Base-by-base conservation (phyloP, 2,329 filamentous ascomycete species). In the Intubia oerlemansii region DNA sequence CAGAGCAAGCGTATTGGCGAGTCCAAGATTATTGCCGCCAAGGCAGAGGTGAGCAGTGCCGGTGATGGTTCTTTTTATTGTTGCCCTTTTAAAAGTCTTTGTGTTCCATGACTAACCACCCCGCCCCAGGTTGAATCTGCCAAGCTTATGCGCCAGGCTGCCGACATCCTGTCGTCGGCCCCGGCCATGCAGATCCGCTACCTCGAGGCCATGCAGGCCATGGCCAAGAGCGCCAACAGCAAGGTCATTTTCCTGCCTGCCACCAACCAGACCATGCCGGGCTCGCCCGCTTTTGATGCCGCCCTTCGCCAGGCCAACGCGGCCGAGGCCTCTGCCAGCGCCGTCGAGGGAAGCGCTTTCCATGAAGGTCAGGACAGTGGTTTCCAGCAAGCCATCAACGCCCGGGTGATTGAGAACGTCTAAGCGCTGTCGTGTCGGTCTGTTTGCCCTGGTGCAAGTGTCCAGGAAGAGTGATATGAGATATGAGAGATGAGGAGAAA, bases 171-270 rank as follows among this genome's bases (percentile, higher is more conserved):
- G 28, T 79, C 70, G 37, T 81, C 71, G 11, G 85, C 85, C 0
- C 88, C 88, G 3, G 88, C 88, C 41, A 98, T 98, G 88, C 84
- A 93, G 56, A 92, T 92, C 56, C 64, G 84, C 39, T 95, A 95
- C 52, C 75, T 98, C 40, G 88, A 98, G 56, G 84, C 88, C 4
- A 95, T 95, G 85, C 88, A 95, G 51, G 68, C 80, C 24, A 98
- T 98, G 85, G 88, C 88, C 42, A 95, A 93, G 66, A 68, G 69
- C 0, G 80, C 82, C 27, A 90, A 82, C 53, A 66, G 62, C 52
- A 90, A 90, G 56, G 76, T 88, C 43, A 84, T 85, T 42, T 85
- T 88, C 62, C 47, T 88, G 40, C 77, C 76, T 2, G 68, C 60
- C 7, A 51, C 58, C 23, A 66, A 64, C 49, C 66, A 77, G 52